These are phyloP conservation scores for Hemileccinum rubropunctum DNA, from an alignment of 768 basidiomycete species.

Conservation along the genomic window DNA sequence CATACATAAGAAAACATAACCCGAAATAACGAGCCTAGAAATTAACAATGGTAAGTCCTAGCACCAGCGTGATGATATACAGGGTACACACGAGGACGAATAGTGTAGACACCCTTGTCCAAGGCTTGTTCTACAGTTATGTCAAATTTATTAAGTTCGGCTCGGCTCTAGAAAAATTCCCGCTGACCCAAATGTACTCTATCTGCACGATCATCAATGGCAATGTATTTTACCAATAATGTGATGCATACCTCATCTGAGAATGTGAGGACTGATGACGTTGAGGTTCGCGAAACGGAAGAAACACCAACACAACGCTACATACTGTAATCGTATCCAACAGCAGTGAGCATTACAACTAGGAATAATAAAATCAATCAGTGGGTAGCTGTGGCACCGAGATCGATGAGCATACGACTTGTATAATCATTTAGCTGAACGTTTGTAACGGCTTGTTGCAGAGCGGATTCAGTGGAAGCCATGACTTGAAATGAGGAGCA, in stretches of 20 bases:
- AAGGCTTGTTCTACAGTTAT: not conserved
- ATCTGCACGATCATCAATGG: not conserved
- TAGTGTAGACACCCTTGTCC: not conserved
- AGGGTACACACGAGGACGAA: not conserved
- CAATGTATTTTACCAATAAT: not conserved
- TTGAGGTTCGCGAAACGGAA: not conserved
- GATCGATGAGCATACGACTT: too few species aligned
- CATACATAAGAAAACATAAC: not conserved
- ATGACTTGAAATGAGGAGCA: too few species aligned
- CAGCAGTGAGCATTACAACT: not conserved
- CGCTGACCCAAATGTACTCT: conserved; percentile 1
- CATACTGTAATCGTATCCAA: conserved; percentile 2
- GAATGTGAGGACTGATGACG: not conserved
- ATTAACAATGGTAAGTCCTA: not conserved
- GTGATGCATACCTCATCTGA: not conserved
- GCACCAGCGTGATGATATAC: not conserved
- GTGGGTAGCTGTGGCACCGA: too few species aligned
- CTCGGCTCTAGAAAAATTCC: not conserved
- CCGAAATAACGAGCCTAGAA: conserved; percentile 1
- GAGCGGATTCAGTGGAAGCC: too few species aligned
- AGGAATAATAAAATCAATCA: too few species aligned
- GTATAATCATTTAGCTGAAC: too few species aligned
- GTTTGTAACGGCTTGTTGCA: too few species aligned
- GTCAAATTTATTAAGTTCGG: not conserved
- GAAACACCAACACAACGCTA: not conserved